These are phyloP conservation scores for Chaetomium sp. DNA, from an alignment of 2,329 filamentous ascomycete genomes.

Conservation along the genomic window DNA sequence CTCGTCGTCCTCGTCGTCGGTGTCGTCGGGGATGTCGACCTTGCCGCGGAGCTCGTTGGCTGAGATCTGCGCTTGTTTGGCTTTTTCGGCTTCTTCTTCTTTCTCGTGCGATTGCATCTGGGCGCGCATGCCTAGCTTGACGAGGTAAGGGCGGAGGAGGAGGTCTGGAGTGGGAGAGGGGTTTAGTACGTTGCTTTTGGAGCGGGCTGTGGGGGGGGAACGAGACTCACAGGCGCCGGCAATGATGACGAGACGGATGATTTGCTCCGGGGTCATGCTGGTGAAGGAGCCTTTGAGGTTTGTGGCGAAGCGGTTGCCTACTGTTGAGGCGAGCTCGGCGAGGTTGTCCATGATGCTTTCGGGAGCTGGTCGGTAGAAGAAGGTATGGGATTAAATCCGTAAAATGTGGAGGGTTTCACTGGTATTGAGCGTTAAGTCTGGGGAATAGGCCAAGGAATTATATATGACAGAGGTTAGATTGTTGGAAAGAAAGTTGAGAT, in stretches of 20 bases:
- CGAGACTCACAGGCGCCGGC: constrained; percentile 53
- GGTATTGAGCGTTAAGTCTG: too few relatives aligned
- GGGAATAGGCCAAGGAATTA: too few relatives aligned
- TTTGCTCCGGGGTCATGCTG: constrained; percentile 46
- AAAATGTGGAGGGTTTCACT: too few relatives aligned
- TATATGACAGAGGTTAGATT: not conserved
- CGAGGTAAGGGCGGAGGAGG: constrained; percentile 66
- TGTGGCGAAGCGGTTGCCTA: constrained; percentile 34
- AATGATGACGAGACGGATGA: constrained; percentile 63
- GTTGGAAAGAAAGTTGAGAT: not conserved
- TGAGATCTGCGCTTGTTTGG: constrained; percentile 41
- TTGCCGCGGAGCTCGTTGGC: constrained; percentile 59
- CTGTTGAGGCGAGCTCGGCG: constrained; percentile 21
- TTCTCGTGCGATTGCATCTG: constrained; percentile 58
- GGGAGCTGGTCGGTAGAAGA: not conserved
- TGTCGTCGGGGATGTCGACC: constrained; percentile 47
- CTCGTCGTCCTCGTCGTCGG: constrained; percentile 44
- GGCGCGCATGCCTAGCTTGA: constrained; percentile 57
- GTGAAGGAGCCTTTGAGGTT: constrained; percentile 46
- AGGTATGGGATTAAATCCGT: not conserved
- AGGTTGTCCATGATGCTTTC: constrained; percentile 25
- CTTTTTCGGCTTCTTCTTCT: constrained; percentile 39
- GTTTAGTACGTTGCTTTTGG: not conserved
- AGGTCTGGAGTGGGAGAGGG: constrained; percentile 26
- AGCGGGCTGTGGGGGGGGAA: not conserved